Evolutionary conservation across 2,329 filamentous ascomycete species (phyloP).

Genomic region (Furcasterigmium sp.): DNA sequence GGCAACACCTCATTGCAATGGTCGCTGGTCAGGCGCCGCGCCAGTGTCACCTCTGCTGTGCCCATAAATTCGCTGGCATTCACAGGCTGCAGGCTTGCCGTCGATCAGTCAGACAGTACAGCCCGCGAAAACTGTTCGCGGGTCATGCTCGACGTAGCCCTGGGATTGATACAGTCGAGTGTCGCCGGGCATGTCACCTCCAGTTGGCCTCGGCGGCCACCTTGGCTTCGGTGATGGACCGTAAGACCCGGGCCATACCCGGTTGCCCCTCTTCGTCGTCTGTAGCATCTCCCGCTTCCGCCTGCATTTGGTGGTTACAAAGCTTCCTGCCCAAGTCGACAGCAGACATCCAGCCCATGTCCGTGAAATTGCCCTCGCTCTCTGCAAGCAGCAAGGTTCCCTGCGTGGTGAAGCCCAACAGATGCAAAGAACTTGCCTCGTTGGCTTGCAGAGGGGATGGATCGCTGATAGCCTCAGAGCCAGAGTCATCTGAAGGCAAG

Average conservation of each 20-base stretch:
- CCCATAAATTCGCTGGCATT: too few relatives aligned
- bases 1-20: too few relatives aligned
- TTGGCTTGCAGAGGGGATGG: conserved; percentile 60
- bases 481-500: conserved; percentile 37
- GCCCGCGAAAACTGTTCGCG: too few relatives aligned
- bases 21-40: too few relatives aligned
- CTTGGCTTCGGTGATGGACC: conserved; percentile 3
- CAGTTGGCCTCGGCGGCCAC: not conserved
- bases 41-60: too few relatives aligned
- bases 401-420: conserved; percentile 74
- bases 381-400: conserved; percentile 72
- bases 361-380: conserved; percentile 74
- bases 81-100: too few relatives aligned
- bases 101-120: too few relatives aligned
- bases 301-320: conserved; percentile 45
- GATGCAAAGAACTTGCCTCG: conserved; percentile 67
- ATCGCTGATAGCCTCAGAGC: conserved; percentile 43
- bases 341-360: conserved; percentile 70
- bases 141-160: too few relatives aligned
- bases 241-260: not conserved
- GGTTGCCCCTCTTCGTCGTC: not conserved
- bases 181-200: not conserved
- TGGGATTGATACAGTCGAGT: too few relatives aligned
- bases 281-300: not conserved
- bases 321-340: conserved; percentile 58